Conservation (phyloP, 2,329 filamentous ascomycete species). For the Conoideocrella luteorostrata region DNA sequence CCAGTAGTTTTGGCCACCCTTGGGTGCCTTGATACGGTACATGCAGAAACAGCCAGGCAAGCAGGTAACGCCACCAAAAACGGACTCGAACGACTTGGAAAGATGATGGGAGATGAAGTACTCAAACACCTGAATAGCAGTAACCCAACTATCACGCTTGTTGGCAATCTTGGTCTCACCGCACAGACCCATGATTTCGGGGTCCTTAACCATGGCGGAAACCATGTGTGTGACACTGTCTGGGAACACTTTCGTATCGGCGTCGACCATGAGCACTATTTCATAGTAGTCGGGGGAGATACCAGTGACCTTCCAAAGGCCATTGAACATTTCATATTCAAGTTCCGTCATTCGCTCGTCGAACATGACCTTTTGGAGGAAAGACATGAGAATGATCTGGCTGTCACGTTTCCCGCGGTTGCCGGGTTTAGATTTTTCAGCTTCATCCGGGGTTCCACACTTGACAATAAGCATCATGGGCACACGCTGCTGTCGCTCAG, state of each 20-base stretch:
- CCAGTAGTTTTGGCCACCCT: constrained; percentile 98
- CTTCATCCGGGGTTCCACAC: constrained; percentile 86
- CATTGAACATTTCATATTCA: constrained; percentile 99
- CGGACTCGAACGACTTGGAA: constrained; percentile 94
- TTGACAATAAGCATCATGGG: constrained; percentile 98
- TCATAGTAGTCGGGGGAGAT: constrained; percentile 98
- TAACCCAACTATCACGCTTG: constrained; percentile 90
- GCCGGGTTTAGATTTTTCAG: constrained; percentile 75
- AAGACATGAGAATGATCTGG: constrained; percentile 98
- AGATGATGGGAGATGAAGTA: constrained; percentile 99
- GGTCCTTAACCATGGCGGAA: constrained; percentile 97
- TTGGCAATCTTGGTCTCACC: constrained; percentile 99
- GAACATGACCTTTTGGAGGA: constrained; percentile 99
- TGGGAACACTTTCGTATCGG: constrained; percentile 98
- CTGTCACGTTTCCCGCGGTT: constrained; percentile 98
- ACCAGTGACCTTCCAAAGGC: constrained; percentile 95
- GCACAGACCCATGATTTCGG: constrained; percentile 97
- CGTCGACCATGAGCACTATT: constrained; percentile 96
- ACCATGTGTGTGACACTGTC: constrained; percentile 98
- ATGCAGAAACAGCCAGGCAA: constrained; percentile 99
- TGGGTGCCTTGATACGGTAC: constrained; percentile 99
- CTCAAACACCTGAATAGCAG: constrained; percentile 98
- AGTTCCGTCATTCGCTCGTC: constrained; percentile 99
- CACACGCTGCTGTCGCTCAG: constrained; percentile 88
- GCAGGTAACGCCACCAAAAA: constrained; percentile 98